Conservation (phyloP, 2,329 filamentous ascomycete genomes). For the Dryadomyces quercus-mongolicae region DNA sequence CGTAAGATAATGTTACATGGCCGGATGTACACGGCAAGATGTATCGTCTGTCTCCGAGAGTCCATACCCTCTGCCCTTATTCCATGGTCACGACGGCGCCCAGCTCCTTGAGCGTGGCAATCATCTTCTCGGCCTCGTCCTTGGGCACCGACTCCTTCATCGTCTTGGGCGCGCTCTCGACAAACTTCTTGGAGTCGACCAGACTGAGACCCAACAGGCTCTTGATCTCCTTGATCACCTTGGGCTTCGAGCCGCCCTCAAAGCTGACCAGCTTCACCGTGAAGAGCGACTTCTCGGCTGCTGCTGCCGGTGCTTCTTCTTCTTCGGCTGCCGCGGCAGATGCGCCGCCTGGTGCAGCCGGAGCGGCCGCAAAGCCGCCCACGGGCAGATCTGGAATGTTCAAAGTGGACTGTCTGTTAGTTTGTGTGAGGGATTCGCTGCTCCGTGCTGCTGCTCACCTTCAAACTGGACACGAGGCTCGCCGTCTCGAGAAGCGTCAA, state of each 20-base stretch:
- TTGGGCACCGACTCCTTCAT: conserved; percentile 99
- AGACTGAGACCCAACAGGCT: conserved; percentile 84
- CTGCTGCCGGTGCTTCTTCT: conserved; percentile 76
- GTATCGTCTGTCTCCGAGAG: not conserved
- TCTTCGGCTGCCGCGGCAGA: conserved; percentile 65
- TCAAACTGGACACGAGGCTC: conserved; percentile 85
- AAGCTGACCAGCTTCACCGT: conserved; percentile 88
- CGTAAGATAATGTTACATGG: too few species aligned
- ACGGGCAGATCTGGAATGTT: conserved; percentile 98
- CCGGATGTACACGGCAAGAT: not conserved
- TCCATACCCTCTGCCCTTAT: conserved; percentile 39
- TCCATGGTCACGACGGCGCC: conserved; percentile 88
- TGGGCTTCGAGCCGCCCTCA: conserved; percentile 82
- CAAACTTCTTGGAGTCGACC: conserved; percentile 99
- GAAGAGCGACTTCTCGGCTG: conserved; percentile 96
- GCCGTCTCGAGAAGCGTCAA: conserved; percentile 96
- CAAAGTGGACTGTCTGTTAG: conserved; percentile 56
- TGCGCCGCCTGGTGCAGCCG: conserved; percentile 41
- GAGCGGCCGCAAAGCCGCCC: conserved; percentile 68
- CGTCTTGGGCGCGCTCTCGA: conserved; percentile 93
- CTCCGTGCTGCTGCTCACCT: conserved; percentile 44
- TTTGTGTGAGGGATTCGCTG: not conserved
- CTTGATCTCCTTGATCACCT: conserved; percentile 99
- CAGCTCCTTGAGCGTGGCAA: conserved; percentile 84
- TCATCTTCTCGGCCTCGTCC: conserved; percentile 97